Evolutionary conservation across 495 filamentous ascomycete species (phyloP), one percentile per base, ranked within the genome.

Genomic region (Lindgomyces ingoldianus): DNA sequence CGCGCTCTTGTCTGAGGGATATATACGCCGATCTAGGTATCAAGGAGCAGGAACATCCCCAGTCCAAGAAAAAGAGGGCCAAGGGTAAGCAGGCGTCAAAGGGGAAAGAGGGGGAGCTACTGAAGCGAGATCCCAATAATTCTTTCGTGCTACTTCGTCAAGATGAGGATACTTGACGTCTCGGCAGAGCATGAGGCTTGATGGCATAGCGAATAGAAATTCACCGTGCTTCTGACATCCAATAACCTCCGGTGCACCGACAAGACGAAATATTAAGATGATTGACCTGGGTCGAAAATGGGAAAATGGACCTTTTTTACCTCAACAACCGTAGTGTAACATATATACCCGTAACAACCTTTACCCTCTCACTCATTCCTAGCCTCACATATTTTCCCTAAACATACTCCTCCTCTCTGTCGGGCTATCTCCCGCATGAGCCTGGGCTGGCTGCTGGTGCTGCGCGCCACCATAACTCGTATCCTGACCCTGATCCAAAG

Each of bases 331-430:
- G 52, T 36, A 36, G 29, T 36, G n/a, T 19, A 27, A 44, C 33
- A 39, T 14, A 39, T 39, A 14, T 39, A 39, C 14, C 6, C 33
- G 14, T 6, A 33, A 22, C 57, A 47, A 47, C 14, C 26, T 16
- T 36, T 25, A 44, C 41, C 24, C 24, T 27, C 4, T 19, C 29
- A 25, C 24, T 27, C 42, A 41, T 9, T 21, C 25, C 24, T n/a
- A n/a, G n/a, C n/a, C 57, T 57, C 52, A 71, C 62, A 77, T 71
- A 19, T 87, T 82, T 65, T 84, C 82, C 53, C 76, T 73, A 55
- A 84, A 85, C 64, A 84, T 78, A 69, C 82, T 85, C 70, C 80
- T 80, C 74, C 82, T 76, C 74, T 84, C 83, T 44, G 74, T 75
- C 30, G 78, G 74, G 66, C 79, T 80, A 41, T 77, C 73, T 29